These are phyloP conservation scores for Chamaecyparis obtusa DNA, from an alignment of 75 land plant species.

Conservation along the genomic window DNA sequence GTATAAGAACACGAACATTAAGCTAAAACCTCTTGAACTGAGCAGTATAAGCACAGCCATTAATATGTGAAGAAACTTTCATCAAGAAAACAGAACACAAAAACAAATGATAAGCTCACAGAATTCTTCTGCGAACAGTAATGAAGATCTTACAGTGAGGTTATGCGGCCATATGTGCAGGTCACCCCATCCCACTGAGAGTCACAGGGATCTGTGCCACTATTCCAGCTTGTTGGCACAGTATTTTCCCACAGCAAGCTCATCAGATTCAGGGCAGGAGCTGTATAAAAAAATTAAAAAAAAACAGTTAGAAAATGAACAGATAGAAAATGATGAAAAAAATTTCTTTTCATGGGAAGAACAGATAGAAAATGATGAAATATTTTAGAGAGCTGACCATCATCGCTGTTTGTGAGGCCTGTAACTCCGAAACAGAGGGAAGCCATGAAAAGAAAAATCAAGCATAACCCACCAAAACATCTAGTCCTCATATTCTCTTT, in stretches of 20 bases:
- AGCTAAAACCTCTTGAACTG: too few species aligned
- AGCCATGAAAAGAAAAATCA: too few species aligned
- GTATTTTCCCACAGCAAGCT: not conserved
- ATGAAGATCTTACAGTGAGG: not conserved
- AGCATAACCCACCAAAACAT: too few species aligned
- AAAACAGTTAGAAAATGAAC: not conserved
- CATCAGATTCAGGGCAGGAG: not conserved
- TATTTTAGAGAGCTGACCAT: not conserved
- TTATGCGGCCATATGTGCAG: not conserved
- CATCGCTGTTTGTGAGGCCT: not conserved
- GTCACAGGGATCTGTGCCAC: slow-evolving; percentile 4
- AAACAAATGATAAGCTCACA: too few species aligned
- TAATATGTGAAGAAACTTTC: too few species aligned
- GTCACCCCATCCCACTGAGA: slow-evolving; percentile 9
- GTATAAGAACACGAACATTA: too few species aligned
- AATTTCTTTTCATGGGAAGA: not conserved
- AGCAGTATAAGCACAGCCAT: too few species aligned
- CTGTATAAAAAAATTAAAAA: too few species aligned
- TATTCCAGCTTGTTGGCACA: not conserved
- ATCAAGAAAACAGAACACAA: too few species aligned
- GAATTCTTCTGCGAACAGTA: too few species aligned
- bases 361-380: not conserved
- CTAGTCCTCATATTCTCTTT: too few species aligned
- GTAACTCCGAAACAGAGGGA: not conserved
- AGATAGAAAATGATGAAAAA: too few species aligned